Evolutionary conservation across 1,284 basidiomycete species (phyloP).

Genomic region (Megacollybia platyphylla): DNA sequence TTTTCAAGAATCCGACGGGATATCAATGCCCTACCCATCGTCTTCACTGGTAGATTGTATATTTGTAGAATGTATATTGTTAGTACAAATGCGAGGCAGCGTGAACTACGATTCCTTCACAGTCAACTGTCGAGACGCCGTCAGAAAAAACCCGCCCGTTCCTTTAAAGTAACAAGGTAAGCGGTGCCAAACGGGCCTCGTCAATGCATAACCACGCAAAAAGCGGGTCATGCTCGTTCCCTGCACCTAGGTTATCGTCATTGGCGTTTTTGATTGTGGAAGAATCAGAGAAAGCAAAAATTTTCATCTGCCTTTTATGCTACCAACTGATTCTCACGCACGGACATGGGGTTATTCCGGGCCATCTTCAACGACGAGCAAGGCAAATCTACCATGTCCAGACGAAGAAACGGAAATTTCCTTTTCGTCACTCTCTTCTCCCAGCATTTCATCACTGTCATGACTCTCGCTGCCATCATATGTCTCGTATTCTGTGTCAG

Average conservation of each 20-base stretch:
- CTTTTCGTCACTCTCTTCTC: background rate
- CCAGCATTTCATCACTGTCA: background rate
- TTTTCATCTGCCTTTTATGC: background rate
- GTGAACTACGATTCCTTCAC: constrained; percentile 1
- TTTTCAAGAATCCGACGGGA: constrained; percentile 46
- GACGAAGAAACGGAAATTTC: background rate
- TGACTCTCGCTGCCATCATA: constrained; percentile 14
- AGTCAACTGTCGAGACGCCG: constrained; percentile 19
- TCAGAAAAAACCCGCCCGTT: constrained; percentile 32
- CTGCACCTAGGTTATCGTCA: constrained; percentile 34
- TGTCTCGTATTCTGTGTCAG: constrained; percentile 16
- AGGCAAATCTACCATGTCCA: background rate
- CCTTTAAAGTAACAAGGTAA: constrained; percentile 37
- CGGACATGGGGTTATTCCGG: background rate
- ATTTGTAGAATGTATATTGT: background rate
- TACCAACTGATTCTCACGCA: background rate
- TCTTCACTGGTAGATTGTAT: constrained; percentile 25
- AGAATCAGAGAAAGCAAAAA: constrained; percentile 20
- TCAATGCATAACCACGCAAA: constrained; percentile 19
- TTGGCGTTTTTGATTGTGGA: constrained; percentile 37
- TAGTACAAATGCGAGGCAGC: constrained; percentile 3
- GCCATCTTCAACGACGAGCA: background rate
- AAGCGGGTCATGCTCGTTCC: constrained; percentile 25
- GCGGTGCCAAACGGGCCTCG: constrained; percentile 35
- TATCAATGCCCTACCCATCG: constrained; percentile 38